A percentile compares a stretch with the other conserved stretches of the same genome.
Conservation (phyloP, 768 basidiomycete genomes). For the Termitomyces bulborhizus region DNA sequence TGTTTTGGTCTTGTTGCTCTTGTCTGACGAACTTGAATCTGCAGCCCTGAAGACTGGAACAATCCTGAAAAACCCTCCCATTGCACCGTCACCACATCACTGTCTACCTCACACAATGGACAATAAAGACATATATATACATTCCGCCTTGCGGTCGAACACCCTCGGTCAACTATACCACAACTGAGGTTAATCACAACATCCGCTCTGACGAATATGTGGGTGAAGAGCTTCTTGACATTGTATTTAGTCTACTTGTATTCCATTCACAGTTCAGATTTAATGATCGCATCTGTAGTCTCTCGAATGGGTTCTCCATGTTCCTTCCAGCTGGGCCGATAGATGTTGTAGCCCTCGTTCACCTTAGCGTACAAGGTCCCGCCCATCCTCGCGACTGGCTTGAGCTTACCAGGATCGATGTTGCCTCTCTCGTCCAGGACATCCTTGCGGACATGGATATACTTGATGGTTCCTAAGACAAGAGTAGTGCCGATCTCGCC, state of each 20-base stretch:
- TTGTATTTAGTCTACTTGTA: neutral
- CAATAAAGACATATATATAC: no score
- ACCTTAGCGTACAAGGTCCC: constrained; percentile 40
- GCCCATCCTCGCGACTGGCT: constrained; percentile 46
- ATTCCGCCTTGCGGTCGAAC: no score
- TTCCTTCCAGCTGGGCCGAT: constrained; percentile 43
- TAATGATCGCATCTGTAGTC: neutral
- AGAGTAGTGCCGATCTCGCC: constrained; percentile 32
- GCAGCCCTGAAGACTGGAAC: constrained; percentile 42
- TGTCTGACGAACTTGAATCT: neutral
- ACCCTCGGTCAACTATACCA: no score
- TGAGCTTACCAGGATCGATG: constrained; percentile 43
- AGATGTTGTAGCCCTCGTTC: constrained; percentile 48
- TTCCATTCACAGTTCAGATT: neutral
- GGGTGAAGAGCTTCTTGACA: no score
- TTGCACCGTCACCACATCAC: constrained; percentile 37
- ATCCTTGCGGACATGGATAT: constrained; percentile 52
- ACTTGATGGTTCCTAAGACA: constrained; percentile 48
- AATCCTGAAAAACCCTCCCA: constrained; percentile 26
- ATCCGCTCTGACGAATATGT: neutral
- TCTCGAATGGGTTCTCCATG: constrained; percentile 6
- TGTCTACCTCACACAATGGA: no score
- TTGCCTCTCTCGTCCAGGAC: constrained; percentile 34
- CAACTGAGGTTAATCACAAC: no score
- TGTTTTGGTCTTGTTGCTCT: neutral